These are phyloP conservation scores for Suillus bovinus DNA, from an alignment of 768 basidiomycete species.

Conservation along the genomic window DNA sequence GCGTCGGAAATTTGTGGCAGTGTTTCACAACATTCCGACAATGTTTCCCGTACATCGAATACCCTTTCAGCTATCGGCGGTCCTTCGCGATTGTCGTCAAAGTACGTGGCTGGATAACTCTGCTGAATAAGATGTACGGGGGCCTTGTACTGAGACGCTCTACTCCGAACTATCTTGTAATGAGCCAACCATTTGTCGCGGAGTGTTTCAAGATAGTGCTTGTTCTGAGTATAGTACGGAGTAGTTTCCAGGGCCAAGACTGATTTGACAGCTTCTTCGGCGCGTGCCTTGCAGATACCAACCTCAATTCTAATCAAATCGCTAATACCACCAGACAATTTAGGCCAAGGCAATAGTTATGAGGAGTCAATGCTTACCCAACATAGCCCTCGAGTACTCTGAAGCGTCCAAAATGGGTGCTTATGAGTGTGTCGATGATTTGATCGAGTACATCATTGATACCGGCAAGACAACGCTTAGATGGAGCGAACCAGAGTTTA, in stretches of 20 bases:
- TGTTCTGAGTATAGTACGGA: conserved; percentile 39
- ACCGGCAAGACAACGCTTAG: conserved; percentile 34
- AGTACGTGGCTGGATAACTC: too few relatives aligned
- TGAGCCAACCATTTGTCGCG: conserved; percentile 17
- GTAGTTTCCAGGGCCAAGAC: conserved; percentile 38
- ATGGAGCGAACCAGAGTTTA: conserved; percentile 30
- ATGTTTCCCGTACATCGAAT: too few relatives aligned
- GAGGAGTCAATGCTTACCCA: conserved; percentile 30
- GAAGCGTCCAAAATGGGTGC: conserved; percentile 43
- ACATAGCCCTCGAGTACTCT: conserved; percentile 34
- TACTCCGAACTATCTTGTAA: conserved; percentile 16
- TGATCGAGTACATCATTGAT: conserved; percentile 35
- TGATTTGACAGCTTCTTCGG: conserved; percentile 32
- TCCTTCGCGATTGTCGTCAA: too few relatives aligned
- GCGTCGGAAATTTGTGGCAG: too few relatives aligned
- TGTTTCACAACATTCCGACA: too few relatives aligned
- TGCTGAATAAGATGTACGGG: too few relatives aligned
- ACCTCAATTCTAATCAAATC: conserved; percentile 28
- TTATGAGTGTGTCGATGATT: conserved; percentile 29
- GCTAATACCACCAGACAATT: conserved; percentile 20
- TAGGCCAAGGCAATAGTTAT: conserved; percentile 9
- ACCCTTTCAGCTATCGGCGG: too few relatives aligned
- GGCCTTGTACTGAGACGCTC: neutral
- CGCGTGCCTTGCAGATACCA: conserved; percentile 23
- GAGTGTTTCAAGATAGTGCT: conserved; percentile 14